Conservation (phyloP, 2,329 filamentous ascomycete genomes). For the Knoxdaviesia capensis region DNA sequence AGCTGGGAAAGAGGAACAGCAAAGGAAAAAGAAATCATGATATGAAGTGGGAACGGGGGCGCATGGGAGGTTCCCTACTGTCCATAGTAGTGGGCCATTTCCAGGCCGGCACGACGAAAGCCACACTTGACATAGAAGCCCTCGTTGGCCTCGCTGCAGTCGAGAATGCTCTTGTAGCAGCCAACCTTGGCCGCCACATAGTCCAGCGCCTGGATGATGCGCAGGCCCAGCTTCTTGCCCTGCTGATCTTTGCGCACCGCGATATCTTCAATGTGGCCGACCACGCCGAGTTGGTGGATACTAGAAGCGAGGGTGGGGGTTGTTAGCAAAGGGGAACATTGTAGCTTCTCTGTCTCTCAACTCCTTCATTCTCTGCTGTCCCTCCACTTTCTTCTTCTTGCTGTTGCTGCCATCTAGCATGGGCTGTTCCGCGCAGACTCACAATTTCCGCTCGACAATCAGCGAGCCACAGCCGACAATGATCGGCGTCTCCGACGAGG, state of each 20-base stretch:
- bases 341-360: neutral
- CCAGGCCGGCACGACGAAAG: conserved; percentile 73
- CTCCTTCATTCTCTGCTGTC: too few species aligned
- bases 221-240: conserved; percentile 85
- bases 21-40: conserved; percentile 1
- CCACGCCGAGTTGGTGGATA: conserved; percentile 61
- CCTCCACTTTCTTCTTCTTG: neutral
- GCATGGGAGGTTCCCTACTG: conserved; percentile 21
- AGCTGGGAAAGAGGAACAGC: neutral
- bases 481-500: conserved; percentile 25
- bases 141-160: conserved; percentile 91
- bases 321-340: neutral
- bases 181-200: conserved; percentile 71
- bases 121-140: conserved; percentile 98
- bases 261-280: conserved; percentile 96
- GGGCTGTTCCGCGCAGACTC: conserved; percentile 14
- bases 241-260: conserved; percentile 89
- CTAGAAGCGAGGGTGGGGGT: conserved; percentile 15
- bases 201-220: conserved; percentile 87
- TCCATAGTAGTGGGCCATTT: conserved; percentile 90
- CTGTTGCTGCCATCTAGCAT: neutral
- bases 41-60: too few species aligned
- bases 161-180: conserved; percentile 93
- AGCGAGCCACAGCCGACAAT: conserved; percentile 84
- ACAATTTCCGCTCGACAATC: conserved; percentile 90